phyloP scores from a whole-genome alignment of 2,329 filamentous ascomycete species.

The Xylogone sp. region DNA sequence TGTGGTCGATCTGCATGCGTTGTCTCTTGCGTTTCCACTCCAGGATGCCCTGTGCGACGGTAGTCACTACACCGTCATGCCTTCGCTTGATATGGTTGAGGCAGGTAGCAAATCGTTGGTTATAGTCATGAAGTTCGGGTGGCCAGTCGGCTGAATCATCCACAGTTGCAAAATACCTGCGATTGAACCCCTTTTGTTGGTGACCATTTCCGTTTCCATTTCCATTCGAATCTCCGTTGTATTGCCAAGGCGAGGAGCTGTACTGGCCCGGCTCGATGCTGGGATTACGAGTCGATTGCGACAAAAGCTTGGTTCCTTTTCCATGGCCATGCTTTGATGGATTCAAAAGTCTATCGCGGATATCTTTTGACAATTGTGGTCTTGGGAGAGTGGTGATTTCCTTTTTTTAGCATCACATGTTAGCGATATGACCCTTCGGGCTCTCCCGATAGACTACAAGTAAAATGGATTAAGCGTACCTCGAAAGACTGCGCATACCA shows the following conservation, averaged over 20 bases:
- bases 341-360: slow-evolving; percentile 74
- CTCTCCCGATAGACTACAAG: neutral
- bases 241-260: slow-evolving; percentile 48
- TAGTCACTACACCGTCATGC: slow-evolving; percentile 96
- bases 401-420: slow-evolving; percentile 41
- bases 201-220: slow-evolving; percentile 48
- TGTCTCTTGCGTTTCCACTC: slow-evolving; percentile 97
- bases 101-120: slow-evolving; percentile 82
- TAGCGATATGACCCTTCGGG: slow-evolving; percentile 8
- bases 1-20: slow-evolving; percentile 96
- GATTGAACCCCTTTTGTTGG: slow-evolving; percentile 41
- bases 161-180: slow-evolving; percentile 83
- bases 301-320: slow-evolving; percentile 61
- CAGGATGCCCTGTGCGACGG: slow-evolving; percentile 94
- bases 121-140: slow-evolving; percentile 90
- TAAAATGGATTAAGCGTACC: slow-evolving; percentile 49
- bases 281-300: slow-evolving; percentile 84
- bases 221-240: slow-evolving; percentile 36
- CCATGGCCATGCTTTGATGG: slow-evolving; percentile 50
- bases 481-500: slow-evolving; percentile 99
- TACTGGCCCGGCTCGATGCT: slow-evolving; percentile 85
- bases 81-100: slow-evolving; percentile 92
- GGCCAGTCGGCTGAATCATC: slow-evolving; percentile 91
- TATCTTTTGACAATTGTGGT: slow-evolving; percentile 70
- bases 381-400: slow-evolving; percentile 87